Conservation (phyloP, 352 stramenopile species). For the Globisporangium perplexum region DNA sequence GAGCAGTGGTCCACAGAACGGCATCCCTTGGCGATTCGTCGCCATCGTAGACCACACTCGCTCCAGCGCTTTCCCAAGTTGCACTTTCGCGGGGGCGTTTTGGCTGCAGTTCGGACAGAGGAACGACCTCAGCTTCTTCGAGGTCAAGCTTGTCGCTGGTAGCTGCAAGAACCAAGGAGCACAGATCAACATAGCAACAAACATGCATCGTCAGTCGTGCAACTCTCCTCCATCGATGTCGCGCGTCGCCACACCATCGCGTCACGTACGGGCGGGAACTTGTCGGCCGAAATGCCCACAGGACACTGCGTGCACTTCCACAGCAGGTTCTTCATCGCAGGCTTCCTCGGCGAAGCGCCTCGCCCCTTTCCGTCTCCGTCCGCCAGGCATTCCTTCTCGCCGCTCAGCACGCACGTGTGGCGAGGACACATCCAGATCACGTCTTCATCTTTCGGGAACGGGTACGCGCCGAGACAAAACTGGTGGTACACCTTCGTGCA, state of each 20-base stretch:
- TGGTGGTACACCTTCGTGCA: conserved; percentile 88
- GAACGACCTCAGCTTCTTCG: conserved; percentile 62
- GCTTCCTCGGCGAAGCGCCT: conserved; percentile 44
- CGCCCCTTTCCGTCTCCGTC: conserved; percentile 41
- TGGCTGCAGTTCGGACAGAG: conserved; percentile 63
- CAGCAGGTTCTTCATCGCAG: conserved; percentile 44
- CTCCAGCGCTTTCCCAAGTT: conserved; percentile 72
- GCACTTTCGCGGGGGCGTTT: conserved; percentile 52
- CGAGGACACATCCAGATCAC: conserved; percentile 79
- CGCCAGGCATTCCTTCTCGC: conserved; percentile 42
- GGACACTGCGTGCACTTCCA: conserved; percentile 82
- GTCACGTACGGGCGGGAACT: conserved; percentile 44
- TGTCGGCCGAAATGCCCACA: conserved; percentile 50
- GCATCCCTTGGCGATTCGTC: conserved; percentile 80
- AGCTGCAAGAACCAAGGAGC: conserved; percentile 21
- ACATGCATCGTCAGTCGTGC: neutral
- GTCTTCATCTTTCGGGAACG: conserved; percentile 76
- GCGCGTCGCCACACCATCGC: no score
- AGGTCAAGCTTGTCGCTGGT: conserved; percentile 53
- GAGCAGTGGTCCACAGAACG: conserved; percentile 73
- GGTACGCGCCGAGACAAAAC: conserved; percentile 75
- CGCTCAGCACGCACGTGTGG: conserved; percentile 66
- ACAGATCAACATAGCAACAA: conserved; percentile 1
- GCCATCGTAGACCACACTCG: conserved; percentile 81
- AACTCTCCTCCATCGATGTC: no score